phyloP scores from a whole-genome alignment of 139 green algal genomes.

The Ulvella scutata region DNA sequence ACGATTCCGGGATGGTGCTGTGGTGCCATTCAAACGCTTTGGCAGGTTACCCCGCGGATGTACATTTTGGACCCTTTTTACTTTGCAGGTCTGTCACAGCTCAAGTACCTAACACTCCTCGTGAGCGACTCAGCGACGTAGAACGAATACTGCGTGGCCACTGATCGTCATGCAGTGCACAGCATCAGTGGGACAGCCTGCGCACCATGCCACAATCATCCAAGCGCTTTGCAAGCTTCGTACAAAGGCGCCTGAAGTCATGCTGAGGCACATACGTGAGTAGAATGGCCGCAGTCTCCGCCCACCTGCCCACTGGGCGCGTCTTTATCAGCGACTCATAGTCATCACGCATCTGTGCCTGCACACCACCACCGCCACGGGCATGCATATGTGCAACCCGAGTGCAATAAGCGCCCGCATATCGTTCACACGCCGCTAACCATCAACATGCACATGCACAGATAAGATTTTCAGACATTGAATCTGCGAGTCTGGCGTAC shows the following conservation, averaged over 20 bases:
- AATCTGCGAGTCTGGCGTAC: neutral
- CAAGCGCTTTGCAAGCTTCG: slow-evolving; percentile 2
- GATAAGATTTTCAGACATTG: neutral
- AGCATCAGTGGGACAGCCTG: too few relatives aligned
- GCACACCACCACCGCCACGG: too few relatives aligned
- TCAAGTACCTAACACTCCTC: too few relatives aligned
- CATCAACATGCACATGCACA: neutral
- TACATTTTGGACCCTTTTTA: too few relatives aligned
- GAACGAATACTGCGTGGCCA: too few relatives aligned
- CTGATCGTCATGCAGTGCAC: too few relatives aligned
- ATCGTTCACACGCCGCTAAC: neutral
- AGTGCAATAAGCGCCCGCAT: slow-evolving; percentile 24
- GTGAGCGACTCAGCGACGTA: too few relatives aligned
- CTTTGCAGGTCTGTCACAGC: too few relatives aligned
- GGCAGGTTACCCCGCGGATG: too few relatives aligned
- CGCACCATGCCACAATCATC: neutral
- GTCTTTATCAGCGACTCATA: slow-evolving; percentile 57
- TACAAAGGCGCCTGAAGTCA: slow-evolving; percentile 9
- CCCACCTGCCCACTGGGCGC: slow-evolving; percentile 64
- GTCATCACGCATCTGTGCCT: slow-evolving; percentile 47
- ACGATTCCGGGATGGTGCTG: too few relatives aligned
- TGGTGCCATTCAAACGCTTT: too few relatives aligned
- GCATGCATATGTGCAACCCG: slow-evolving; percentile 32
- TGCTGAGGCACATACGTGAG: slow-evolving; percentile 59
- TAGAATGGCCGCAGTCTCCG: slow-evolving; percentile 88